Evolutionary conservation across 352 stramenopile genomes (phyloP).

Genomic region (Phytophthora litchii): DNA sequence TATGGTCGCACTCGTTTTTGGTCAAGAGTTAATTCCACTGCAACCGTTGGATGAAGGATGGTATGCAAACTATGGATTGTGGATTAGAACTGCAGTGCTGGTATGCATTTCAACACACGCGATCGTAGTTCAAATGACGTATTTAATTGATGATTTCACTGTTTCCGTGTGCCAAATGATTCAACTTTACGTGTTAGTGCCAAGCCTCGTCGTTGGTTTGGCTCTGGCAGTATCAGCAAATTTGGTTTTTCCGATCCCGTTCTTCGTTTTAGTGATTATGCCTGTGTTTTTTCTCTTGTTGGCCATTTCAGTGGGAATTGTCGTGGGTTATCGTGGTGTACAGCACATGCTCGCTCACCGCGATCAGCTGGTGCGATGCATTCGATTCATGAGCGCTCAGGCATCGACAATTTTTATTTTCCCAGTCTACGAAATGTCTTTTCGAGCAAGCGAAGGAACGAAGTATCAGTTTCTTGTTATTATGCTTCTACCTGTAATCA

Average conservation of each 20-base stretch:
- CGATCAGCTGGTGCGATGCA: slow-evolving; percentile 15
- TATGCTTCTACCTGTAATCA: slow-evolving; percentile 34
- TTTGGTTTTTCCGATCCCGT: slow-evolving; percentile 34
- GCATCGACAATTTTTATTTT: slow-evolving; percentile 26
- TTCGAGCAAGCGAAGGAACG: slow-evolving; percentile 12
- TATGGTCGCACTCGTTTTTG: slow-evolving; percentile 18
- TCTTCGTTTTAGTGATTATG: slow-evolving; percentile 16
- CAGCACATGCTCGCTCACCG: slow-evolving; percentile 13
- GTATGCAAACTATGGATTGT: slow-evolving; percentile 21
- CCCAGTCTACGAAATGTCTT: slow-evolving; percentile 29
- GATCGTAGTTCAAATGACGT: slow-evolving; percentile 16
- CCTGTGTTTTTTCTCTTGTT: slow-evolving; percentile 19
- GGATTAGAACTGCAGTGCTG: slow-evolving; percentile 23
- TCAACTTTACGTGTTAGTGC: slow-evolving; percentile 6
- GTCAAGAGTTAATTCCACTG: slow-evolving; percentile 23
- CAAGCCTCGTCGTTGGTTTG: background rate
- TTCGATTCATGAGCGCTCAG: slow-evolving; percentile 26
- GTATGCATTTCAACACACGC: slow-evolving; percentile 15
- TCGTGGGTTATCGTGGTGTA: slow-evolving; percentile 9
- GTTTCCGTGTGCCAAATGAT: slow-evolving; percentile 9
- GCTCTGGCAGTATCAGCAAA: slow-evolving; percentile 11
- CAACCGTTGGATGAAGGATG: slow-evolving; percentile 18
- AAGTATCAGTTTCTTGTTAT: slow-evolving; percentile 10
- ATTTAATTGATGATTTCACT: slow-evolving; percentile 21
- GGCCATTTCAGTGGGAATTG: slow-evolving; percentile 10